Evolutionary conservation across 2,329 filamentous ascomycete species (phyloP).

Genomic region (Clonostachys chloroleuca): DNA sequence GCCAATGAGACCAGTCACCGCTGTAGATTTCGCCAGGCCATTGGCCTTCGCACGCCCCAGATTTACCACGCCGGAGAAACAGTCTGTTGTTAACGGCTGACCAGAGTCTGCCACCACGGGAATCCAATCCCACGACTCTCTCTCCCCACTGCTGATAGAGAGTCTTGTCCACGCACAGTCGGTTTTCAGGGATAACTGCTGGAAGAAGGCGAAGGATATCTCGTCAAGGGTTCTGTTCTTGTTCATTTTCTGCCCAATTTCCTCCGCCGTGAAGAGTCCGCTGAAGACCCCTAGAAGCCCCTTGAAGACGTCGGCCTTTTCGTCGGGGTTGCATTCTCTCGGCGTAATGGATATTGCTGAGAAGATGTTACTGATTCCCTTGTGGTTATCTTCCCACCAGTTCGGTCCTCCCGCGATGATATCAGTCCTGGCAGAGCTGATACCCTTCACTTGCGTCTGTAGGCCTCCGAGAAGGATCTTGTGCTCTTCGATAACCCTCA

Average conservation of each 20-base stretch:
- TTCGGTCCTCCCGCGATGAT: conserved; percentile 17
- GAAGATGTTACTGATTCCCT: conserved; percentile 23
- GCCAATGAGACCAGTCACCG: neutral
- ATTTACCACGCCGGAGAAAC: conserved; percentile 1
- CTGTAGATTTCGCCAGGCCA: neutral
- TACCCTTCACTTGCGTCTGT: conserved; percentile 2
- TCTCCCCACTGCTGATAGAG: neutral
- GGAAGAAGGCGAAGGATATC: neutral
- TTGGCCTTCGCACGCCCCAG: conserved; percentile 1
- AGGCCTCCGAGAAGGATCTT: neutral
- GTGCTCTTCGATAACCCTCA: conserved; percentile 1
- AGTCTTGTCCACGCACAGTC: conserved; percentile 3
- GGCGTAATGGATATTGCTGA: conserved; percentile 20
- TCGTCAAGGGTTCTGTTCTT: neutral
- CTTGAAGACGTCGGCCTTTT: conserved; percentile 2
- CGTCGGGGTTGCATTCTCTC: conserved; percentile 7
- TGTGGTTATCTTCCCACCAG: conserved; percentile 23
- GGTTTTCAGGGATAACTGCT: neutral
- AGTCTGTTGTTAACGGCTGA: neutral
- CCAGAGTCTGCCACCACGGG: neutral
- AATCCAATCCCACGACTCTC: conserved; percentile 4
- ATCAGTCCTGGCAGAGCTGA: conserved; percentile 3
- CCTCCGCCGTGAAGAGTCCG: conserved; percentile 1
- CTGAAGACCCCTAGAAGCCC: conserved; percentile 3
- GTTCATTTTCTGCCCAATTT: neutral